A percentile compares a stretch with the other conserved stretches of the same genome.
Evolutionary conservation across 176 grass and related monocot species (phyloP).

Genomic region (Miscanthus lutarioriparius): DNA sequence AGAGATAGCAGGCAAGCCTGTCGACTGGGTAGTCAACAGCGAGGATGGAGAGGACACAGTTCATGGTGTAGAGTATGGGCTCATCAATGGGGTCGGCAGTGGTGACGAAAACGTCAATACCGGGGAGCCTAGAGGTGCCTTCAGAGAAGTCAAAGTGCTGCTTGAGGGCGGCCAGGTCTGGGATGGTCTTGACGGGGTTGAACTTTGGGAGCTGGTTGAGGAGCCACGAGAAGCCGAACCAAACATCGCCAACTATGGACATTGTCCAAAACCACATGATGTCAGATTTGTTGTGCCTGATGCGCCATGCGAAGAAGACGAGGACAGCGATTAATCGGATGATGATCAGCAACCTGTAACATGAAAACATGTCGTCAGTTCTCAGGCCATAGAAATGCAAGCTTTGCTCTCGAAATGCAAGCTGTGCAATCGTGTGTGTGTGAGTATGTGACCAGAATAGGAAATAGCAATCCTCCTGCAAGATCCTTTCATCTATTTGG

Average conservation of each 20-base stretch:
- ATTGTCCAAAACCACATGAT: constrained; percentile 35
- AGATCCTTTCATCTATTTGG: not conserved
- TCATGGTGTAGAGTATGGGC: constrained; percentile 31
- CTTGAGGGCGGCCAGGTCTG: constrained; percentile 7
- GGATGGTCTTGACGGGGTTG: constrained; percentile 23
- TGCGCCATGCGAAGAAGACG: constrained; percentile 30
- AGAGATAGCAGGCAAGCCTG: constrained; percentile 30
- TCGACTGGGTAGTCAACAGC: constrained; percentile 27
- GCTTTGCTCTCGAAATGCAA: not conserved
- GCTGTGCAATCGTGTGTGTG: not conserved
- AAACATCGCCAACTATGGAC: constrained; percentile 21
- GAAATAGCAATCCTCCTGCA: not conserved
- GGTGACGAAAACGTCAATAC: constrained; percentile 36
- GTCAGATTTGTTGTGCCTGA: constrained; percentile 24
- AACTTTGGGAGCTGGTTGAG: constrained; percentile 33
- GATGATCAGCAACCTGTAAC: constrained; percentile 13
- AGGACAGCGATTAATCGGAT: constrained; percentile 15
- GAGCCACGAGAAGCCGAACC: constrained; percentile 36
- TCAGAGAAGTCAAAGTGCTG: not conserved
- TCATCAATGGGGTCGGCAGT: constrained; percentile 29
- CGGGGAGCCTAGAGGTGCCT: constrained; percentile 1
- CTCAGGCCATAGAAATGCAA: not conserved
- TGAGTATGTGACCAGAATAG: not conserved
- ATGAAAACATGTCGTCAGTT: not conserved
- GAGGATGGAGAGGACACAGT: constrained; percentile 38